Evolutionary conservation across 1,284 basidiomycete genomes (phyloP).

Genomic region (Microstroma glucosiphilum): DNA sequence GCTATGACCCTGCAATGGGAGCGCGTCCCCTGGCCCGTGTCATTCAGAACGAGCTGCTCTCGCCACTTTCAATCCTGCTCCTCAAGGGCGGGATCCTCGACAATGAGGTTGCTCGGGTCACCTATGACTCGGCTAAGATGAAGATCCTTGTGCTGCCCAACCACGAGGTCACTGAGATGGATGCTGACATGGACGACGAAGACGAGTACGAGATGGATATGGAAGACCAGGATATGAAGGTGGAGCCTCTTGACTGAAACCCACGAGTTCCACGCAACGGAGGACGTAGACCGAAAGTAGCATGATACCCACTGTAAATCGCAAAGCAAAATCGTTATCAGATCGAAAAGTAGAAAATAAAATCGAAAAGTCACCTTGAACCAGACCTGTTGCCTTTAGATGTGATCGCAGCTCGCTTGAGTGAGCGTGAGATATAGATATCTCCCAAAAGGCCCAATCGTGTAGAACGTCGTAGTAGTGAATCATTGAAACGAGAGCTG

Average conservation of each 20-base stretch:
- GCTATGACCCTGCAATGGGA: slow-evolving; percentile 56
- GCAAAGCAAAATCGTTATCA: no score
- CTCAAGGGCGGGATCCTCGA: slow-evolving; percentile 74
- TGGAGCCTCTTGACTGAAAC: slow-evolving; percentile 35
- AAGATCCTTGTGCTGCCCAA: slow-evolving; percentile 75
- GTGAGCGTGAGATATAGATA: no score
- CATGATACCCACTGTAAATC: no score
- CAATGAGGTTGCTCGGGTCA: slow-evolving; percentile 67
- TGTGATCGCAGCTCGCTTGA: no score
- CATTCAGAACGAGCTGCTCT: slow-evolving; percentile 87
- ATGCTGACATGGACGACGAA: slow-evolving; percentile 35
- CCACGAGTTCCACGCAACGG: no score
- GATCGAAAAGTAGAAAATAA: no score
- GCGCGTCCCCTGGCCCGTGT: slow-evolving; percentile 85
- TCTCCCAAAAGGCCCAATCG: no score
- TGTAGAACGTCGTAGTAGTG: no score
- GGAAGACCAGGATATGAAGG: slow-evolving; percentile 27
- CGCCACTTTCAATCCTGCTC: slow-evolving; percentile 81
- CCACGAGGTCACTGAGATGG: slow-evolving; percentile 57
- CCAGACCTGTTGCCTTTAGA: no score
- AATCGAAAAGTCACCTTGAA: no score
- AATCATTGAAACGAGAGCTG: no score
- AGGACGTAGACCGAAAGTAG: neutral
- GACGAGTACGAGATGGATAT: slow-evolving; percentile 46
- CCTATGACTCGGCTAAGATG: slow-evolving; percentile 78